Conservation (phyloP, 257 asterid species). For the Perilla frutescens region DNA sequence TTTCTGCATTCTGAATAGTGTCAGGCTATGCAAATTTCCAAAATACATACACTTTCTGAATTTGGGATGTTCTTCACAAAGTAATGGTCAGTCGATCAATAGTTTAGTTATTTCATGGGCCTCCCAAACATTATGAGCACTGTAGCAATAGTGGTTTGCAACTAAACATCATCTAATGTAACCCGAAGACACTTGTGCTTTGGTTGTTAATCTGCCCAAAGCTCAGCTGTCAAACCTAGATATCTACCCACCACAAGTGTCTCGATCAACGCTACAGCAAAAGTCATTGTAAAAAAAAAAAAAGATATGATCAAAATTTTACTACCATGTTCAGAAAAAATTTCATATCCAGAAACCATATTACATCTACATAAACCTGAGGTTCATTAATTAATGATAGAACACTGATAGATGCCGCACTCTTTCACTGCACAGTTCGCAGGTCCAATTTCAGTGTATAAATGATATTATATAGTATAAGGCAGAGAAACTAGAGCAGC, state of each 20-base stretch:
- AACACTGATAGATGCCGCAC: not conserved
- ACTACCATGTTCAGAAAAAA: not conserved
- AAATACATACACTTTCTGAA: not conserved
- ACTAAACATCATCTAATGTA: not conserved
- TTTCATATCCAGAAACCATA: not conserved
- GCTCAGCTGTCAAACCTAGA: not conserved
- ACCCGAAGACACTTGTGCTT: not conserved
- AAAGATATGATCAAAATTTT: not conserved
- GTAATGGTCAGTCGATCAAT: not conserved
- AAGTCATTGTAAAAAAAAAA: too few relatives aligned
- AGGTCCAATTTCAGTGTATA: conserved; percentile 18
- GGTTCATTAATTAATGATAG: not conserved
- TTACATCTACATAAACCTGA: not conserved
- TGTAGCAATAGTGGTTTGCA: not conserved
- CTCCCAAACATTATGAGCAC: not conserved
- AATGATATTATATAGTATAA: not conserved
- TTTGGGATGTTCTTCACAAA: conserved; percentile 9
- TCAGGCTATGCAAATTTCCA: not conserved
- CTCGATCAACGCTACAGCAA: not conserved
- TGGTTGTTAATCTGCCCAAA: not conserved
- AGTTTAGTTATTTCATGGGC: conserved; percentile 11
- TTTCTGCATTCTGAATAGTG: not conserved
- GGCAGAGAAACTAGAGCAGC: conserved; percentile 3
- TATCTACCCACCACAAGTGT: not conserved
- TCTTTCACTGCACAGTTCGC: conserved; percentile 8